Percentiles rank a stretch among this genome's conserved stretches.
These are phyloP conservation scores for Exserohilum turcica DNA, from an alignment of 2,329 filamentous ascomycete genomes.

Conservation along the genomic window DNA sequence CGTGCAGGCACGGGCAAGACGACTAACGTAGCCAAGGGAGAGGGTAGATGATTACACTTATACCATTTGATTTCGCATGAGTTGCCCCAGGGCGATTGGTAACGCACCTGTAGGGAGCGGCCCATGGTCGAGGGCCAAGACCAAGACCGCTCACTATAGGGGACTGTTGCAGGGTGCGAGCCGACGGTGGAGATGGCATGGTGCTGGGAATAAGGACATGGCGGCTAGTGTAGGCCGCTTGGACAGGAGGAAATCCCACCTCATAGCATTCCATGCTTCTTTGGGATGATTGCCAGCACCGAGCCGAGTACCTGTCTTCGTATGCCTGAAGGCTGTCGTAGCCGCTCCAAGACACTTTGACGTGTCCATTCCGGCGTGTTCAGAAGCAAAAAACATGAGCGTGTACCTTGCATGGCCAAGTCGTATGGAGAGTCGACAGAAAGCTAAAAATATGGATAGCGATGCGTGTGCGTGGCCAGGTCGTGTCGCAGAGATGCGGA, in stretches of 20 bases:
- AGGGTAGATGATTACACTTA: conserved; percentile 26
- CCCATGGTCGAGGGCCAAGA: conserved; percentile 30
- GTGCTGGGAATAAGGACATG: neutral
- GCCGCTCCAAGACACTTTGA: neutral
- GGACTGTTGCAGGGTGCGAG: conserved; percentile 22
- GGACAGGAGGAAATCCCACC: neutral
- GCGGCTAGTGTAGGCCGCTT: conserved; percentile 1
- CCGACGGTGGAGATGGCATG: conserved; percentile 17
- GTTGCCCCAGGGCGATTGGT: conserved; percentile 19
- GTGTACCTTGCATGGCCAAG: conserved; percentile 16
- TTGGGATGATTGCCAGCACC: neutral
- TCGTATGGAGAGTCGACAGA: conserved; percentile 11
- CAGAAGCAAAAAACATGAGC: neutral
- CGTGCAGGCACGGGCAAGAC: conserved; percentile 18
- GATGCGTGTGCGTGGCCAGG: conserved; percentile 12
- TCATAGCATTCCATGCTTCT: neutral
- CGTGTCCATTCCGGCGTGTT: neutral
- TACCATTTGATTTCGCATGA: conserved; percentile 15
- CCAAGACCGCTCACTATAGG: conserved; percentile 25
- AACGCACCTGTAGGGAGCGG: conserved; percentile 26
- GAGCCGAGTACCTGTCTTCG: no score
- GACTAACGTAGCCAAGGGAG: conserved; percentile 15
- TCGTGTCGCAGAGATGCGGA: conserved; percentile 14
- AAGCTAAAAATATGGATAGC: conserved; percentile 24
- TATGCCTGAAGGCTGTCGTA: neutral